phyloP scores from a whole-genome alignment of 306 rosid genomes.

The Argentina anserina region DNA sequence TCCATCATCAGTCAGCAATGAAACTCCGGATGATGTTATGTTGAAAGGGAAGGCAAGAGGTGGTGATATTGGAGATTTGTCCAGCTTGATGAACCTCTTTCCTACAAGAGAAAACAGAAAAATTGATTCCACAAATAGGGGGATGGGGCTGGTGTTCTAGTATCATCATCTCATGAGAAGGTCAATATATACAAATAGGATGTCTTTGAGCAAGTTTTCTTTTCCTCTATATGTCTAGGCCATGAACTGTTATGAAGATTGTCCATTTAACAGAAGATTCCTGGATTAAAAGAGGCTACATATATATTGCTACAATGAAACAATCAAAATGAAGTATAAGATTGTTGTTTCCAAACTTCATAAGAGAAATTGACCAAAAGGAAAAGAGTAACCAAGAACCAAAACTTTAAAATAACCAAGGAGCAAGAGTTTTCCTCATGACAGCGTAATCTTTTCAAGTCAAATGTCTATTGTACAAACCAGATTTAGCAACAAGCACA shows the following conservation, averaged over 20 bases:
- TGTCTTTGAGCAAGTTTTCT: not conserved
- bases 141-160: not conserved
- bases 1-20: slow-evolving; percentile 59
- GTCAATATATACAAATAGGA: not conserved
- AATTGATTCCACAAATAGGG: slow-evolving; percentile 3
- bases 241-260: not conserved
- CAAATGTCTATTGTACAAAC: slow-evolving; percentile 27
- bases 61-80: slow-evolving; percentile 85
- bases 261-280: not conserved
- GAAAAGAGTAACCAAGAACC: not conserved
- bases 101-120: slow-evolving; percentile 46
- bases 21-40: slow-evolving; percentile 67
- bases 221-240: not conserved
- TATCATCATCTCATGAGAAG: not conserved
- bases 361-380: not conserved
- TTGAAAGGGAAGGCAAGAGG: slow-evolving; percentile 70
- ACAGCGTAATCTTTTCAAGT: not conserved
- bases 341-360: not conserved
- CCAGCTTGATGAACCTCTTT: slow-evolving; percentile 70
- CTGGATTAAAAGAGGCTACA: not conserved
- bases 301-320: not conserved
- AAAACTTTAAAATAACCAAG: not conserved
- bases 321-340: not conserved
- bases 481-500: slow-evolving; percentile 82
- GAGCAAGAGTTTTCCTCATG: not conserved